Conservation (phyloP, 805 yeast species). For the Komagataella ulmi region DNA sequence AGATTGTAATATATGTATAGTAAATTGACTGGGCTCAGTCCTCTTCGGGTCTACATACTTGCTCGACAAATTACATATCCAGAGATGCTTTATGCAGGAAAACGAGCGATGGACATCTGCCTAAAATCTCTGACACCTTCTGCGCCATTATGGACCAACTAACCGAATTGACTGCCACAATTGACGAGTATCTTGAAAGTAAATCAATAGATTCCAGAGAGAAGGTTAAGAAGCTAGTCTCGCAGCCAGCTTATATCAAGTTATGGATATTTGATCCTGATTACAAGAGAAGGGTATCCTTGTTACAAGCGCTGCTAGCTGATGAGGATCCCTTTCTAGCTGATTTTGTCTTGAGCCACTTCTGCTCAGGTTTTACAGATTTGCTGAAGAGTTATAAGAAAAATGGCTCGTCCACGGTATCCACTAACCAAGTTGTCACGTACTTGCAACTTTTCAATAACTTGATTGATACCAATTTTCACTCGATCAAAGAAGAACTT, state of each 20-base stretch:
- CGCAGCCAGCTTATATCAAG: not conserved
- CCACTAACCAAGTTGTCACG: not conserved
- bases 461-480: not conserved
- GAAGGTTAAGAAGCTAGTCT: not conserved
- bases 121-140: not conserved
- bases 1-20: not conserved
- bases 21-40: too few species aligned
- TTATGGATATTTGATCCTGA: not conserved
- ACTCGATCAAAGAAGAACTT: not conserved
- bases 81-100: not conserved
- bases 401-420: not conserved
- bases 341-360: not conserved
- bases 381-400: not conserved
- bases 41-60: too few species aligned
- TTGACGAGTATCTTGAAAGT: not conserved
- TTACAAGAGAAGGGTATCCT: not conserved
- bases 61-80: too few species aligned
- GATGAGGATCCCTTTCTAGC: not conserved
- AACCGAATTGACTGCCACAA: not conserved
- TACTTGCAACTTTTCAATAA: not conserved
- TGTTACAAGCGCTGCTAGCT: not conserved
- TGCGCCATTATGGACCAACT: not conserved
- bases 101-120: not conserved
- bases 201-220: not conserved
- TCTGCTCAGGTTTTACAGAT: not conserved